Conservation (phyloP, 1,284 basidiomycete genomes). For the Megacollybia platyphylla region DNA sequence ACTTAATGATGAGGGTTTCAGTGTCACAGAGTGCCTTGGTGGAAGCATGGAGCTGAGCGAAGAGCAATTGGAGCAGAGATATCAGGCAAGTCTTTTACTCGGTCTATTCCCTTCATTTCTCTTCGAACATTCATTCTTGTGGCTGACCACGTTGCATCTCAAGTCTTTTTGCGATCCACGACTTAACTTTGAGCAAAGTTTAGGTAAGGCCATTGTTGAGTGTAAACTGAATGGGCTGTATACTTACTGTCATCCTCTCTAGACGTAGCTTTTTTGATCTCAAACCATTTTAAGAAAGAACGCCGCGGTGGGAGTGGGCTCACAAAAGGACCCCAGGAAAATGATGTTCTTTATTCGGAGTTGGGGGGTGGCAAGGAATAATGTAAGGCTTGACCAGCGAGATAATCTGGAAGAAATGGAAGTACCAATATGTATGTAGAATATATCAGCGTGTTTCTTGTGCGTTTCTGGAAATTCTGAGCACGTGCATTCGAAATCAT, state of each 20-base stretch:
- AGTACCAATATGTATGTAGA: no score
- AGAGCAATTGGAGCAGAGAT: conserved; percentile 59
- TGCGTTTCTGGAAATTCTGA: no score
- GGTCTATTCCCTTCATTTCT: conserved; percentile 1
- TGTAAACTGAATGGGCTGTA: background rate
- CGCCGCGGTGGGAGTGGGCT: background rate
- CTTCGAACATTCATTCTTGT: background rate
- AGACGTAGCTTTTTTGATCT: conserved; percentile 2
- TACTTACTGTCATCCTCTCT: background rate
- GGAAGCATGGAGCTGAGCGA: conserved; percentile 75
- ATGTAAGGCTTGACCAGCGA: no score
- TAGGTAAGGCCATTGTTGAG: conserved; percentile 36
- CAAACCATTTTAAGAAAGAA: conserved; percentile 1
- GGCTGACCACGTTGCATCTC: background rate
- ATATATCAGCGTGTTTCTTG: no score
- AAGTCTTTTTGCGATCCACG: conserved; percentile 75
- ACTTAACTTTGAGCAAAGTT: conserved; percentile 72
- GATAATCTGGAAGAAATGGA: no score
- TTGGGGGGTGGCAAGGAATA: background rate
- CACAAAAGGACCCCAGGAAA: background rate
- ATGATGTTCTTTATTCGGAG: conserved; percentile 2
- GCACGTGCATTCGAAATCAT: no score
- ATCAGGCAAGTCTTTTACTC: conserved; percentile 38
- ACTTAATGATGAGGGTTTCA: conserved; percentile 84
- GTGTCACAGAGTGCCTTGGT: conserved; percentile 78